Evolutionary conservation across 345 rosid species (phyloP).

Genomic region (Arabidopsis thaliana): TAIR10.1 NC_003070.9:8978001-8978500

Average conservation of each 20-base stretch:
- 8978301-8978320: not conserved
- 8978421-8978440: conserved; percentile 10
- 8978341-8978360: conserved; percentile 12
- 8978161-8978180: not conserved
- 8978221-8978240: not conserved
- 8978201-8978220: not conserved
- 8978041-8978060: conserved; percentile 3
- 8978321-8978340: conserved; percentile 15
- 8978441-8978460: not conserved
- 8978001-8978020: conserved; percentile 15
- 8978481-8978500: conserved; percentile 2
- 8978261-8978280: not conserved
- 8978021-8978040: conserved; percentile 27
- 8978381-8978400: conserved; percentile 11
- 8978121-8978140: too few relatives aligned
- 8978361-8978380: not conserved
- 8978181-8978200: not conserved
- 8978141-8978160: too few relatives aligned
- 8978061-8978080: not conserved
- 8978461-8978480: not conserved
- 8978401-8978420: conserved; percentile 30
- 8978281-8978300: not conserved
- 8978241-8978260: not conserved
- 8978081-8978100: not conserved
- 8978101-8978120: too few relatives aligned